Percentiles rank a stretch among this genome's conserved stretches.
Conservation (phyloP, 768 basidiomycete genomes). For the Pleurotus ostreatus region DNA sequence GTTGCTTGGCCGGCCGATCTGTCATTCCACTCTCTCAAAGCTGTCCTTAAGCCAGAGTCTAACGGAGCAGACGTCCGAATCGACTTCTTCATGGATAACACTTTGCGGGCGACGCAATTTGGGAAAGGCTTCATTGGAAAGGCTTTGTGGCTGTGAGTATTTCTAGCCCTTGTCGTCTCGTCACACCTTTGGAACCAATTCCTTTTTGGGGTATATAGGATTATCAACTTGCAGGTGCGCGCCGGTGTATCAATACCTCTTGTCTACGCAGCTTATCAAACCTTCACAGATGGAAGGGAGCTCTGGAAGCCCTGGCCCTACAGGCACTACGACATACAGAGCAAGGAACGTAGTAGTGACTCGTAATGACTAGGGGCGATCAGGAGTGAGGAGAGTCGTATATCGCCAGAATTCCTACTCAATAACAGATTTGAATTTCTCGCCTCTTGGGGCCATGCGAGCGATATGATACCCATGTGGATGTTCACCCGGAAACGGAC, state of each 20-base stretch:
- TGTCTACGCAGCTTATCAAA: background rate
- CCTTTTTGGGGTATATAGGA: slow-evolving; percentile 15
- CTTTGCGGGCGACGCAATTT: slow-evolving; percentile 31
- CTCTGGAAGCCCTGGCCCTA: slow-evolving; percentile 38
- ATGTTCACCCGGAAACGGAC: background rate
- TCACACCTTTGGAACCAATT: no score
- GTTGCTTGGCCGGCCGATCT: slow-evolving; percentile 39
- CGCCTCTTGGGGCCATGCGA: background rate
- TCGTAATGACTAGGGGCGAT: slow-evolving; percentile 20
- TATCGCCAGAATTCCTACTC: no score
- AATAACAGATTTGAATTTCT: background rate
- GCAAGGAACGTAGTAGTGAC: slow-evolving; percentile 37
- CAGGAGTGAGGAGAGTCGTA: no score
- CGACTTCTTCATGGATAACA: slow-evolving; percentile 38
- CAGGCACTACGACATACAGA: slow-evolving; percentile 37
- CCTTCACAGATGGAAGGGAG: slow-evolving; percentile 39
- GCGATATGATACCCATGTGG: background rate
- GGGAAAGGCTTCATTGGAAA: slow-evolving; percentile 36
- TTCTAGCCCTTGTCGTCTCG: background rate
- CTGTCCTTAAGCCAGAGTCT: slow-evolving; percentile 33
- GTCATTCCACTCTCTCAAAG: slow-evolving; percentile 39
- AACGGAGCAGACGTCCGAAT: slow-evolving; percentile 34
- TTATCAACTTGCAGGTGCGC: slow-evolving; percentile 36
- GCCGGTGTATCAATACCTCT: background rate
- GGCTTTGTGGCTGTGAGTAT: slow-evolving; percentile 37